A percentile compares a stretch with the other conserved stretches of the same genome.
Evolutionary conservation across 2,329 filamentous ascomycete species (phyloP).

Genomic region (Aureobasidium vineae): DNA sequence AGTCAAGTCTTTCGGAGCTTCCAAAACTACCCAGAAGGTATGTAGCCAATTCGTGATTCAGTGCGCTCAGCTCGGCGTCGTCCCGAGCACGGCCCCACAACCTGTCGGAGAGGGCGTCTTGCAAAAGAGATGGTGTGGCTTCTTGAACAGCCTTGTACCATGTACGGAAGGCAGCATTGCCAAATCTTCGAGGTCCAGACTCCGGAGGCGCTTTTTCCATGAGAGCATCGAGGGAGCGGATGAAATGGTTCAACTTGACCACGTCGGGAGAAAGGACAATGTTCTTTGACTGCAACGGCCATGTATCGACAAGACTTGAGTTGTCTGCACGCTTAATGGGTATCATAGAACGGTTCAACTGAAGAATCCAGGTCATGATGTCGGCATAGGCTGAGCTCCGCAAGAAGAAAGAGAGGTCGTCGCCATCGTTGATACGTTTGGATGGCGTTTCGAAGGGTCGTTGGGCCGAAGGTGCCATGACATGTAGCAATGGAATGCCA

Average conservation of each 20-base stretch:
- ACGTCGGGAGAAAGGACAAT: conserved; percentile 58
- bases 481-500: conserved; percentile 33
- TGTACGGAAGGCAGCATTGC: conserved; percentile 83
- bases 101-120: conserved; percentile 54
- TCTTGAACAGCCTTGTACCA: conserved; percentile 73
- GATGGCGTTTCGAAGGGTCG: conserved; percentile 64
- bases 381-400: conserved; percentile 79
- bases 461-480: conserved; percentile 49
- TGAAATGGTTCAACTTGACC: conserved; percentile 61
- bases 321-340: conserved; percentile 56
- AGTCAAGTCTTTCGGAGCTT: conserved; percentile 84
- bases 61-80: conserved; percentile 33
- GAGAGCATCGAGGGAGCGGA: conserved; percentile 63
- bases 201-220: conserved; percentile 80
- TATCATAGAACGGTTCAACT: conserved; percentile 84
- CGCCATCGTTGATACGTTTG: conserved; percentile 81
- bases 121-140: conserved; percentile 56
- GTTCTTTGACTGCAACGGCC: conserved; percentile 47
- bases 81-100: conserved; percentile 42
- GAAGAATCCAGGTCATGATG: conserved; percentile 81
- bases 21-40: conserved; percentile 88
- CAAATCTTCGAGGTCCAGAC: conserved; percentile 81
- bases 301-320: conserved; percentile 51
- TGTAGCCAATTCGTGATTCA: conserved; percentile 65
- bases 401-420: conserved; percentile 79